These are phyloP conservation scores for Mycena albidolilacea DNA, from an alignment of 768 basidiomycete genomes.

Conservation along the genomic window DNA sequence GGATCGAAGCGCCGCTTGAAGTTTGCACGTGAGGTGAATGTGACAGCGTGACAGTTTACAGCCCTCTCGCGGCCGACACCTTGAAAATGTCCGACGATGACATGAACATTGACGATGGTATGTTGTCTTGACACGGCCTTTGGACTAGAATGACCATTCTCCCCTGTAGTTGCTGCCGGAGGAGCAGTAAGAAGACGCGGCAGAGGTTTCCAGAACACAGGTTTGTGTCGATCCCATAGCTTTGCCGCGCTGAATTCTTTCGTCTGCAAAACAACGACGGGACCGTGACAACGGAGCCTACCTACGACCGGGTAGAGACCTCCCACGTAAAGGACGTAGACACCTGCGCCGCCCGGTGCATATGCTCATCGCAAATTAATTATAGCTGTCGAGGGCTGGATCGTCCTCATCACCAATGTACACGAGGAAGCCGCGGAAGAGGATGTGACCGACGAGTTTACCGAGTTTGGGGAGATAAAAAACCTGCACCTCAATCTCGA, in stretches of 20 bases:
- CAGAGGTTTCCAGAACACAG: conserved; percentile 86
- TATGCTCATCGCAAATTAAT: neutral
- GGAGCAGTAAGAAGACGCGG: conserved; percentile 85
- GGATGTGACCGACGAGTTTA: conserved; percentile 96
- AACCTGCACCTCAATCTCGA: conserved; percentile 98
- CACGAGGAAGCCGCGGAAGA: conserved; percentile 99
- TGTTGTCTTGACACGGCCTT: conserved; percentile 35
- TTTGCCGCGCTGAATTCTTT: conserved; percentile 16
- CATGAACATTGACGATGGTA: conserved; percentile 93
- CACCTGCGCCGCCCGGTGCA: conserved; percentile 83
- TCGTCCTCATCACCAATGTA: conserved; percentile 95
- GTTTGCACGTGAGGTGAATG: neutral
- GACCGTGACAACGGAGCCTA: conserved; percentile 72
- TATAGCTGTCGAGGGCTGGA: conserved; percentile 98
- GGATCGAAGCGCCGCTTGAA: too few relatives aligned
- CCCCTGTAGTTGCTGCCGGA: conserved; percentile 65
- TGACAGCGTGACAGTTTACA: neutral
- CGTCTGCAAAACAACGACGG: conserved; percentile 72
- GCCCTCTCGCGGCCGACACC: conserved; percentile 29
- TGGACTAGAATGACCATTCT: neutral
- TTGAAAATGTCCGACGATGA: conserved; percentile 88
- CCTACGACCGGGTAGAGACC: conserved; percentile 87
- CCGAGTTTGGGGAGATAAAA: conserved; percentile 97
- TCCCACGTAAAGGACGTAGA: conserved; percentile 75
- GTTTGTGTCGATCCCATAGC: conserved; percentile 48